Evolutionary conservation across 768 basidiomycete species (phyloP), one percentile per base, ranked within the genome.

Genomic region (Mycena venus): DNA sequence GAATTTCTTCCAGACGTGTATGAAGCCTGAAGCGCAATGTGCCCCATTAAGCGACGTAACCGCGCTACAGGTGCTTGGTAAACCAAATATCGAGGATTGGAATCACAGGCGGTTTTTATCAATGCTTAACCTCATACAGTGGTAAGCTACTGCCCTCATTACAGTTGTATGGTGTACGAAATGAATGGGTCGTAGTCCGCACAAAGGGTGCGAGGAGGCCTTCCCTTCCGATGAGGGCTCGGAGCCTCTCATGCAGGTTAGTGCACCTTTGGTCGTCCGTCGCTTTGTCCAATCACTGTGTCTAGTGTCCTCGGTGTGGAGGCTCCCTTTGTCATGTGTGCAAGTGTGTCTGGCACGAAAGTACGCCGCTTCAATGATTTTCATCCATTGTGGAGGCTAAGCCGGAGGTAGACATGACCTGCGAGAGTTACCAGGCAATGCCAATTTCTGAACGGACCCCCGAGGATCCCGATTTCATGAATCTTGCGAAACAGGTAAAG

Each of bases 21-120:
- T 71, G 17, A 78, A 77, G 42, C 73, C 76, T 8, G 76, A 72
- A 12, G 76, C 70, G 36, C 29, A 68, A 10, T 49, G 70, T 2
- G 55, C 73, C 23, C 73, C 75, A 19, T 77, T 78, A 42, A 65
- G 68, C 49, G 78, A 78, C 64, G 29, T 66, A 58, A 75, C 66
- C 6, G 78, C 78, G 15, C 67, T 34, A 36, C 62, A n/a, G n/a
- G n/a, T n/a, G n/a, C n/a, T n/a, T n/a, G n/a, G n/a, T n/a, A n/a
- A n/a, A n/a, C n/a, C n/a, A n/a, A 77, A 78, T n/a, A 75, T 77
- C 68, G 68, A 77, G 32, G 78, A 73, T 49, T 78, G 78, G 78
- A 70, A 70, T 31, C 73, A 78, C 58, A 63, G 66, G 0, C 75
- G 78, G 3, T 78, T 68, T 42, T 40, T 77, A 44, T 77, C 78